A percentile compares a stretch with the other conserved stretches of the same genome.
phyloP scores from a whole-genome alignment of 306 rosid species.

The Erythrophleum fordii region DNA sequence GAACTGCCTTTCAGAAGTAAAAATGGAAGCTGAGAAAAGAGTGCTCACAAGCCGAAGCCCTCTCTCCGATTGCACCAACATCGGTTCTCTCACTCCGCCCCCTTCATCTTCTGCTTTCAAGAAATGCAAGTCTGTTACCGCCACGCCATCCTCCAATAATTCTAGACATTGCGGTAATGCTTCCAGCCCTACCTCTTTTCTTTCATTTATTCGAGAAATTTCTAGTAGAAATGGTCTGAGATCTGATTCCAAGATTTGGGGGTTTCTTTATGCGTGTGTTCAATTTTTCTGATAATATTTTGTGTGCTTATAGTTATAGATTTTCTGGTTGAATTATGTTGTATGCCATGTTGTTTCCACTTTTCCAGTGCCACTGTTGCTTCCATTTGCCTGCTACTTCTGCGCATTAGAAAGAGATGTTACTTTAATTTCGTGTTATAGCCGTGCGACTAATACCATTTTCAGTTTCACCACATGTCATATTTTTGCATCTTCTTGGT shows the following conservation, averaged over 20 bases:
- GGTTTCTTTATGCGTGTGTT: not conserved
- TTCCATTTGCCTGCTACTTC: not conserved
- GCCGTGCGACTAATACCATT: not conserved
- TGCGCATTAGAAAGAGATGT: too few species aligned
- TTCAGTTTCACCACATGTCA: not conserved
- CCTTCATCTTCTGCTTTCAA: constrained; percentile 37
- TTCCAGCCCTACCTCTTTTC: constrained; percentile 40
- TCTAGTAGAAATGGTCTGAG: not conserved
- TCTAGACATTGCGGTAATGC: not conserved
- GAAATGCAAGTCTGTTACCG: not conserved
- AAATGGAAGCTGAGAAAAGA: constrained; percentile 54
- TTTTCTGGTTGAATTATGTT: not conserved
- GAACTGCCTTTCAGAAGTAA: not conserved
- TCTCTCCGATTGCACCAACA: constrained; percentile 73
- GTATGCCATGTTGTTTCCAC: not conserved
- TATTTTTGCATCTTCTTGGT: too few species aligned
- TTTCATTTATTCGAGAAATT: not conserved
- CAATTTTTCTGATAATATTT: not conserved
- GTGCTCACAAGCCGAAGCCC: constrained; percentile 50
- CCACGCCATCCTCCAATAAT: not conserved
- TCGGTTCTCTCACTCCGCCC: not conserved
- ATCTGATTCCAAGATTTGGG: not conserved
- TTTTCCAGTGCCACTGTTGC: not conserved
- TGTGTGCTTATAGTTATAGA: not conserved
- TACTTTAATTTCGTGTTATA: too few species aligned